These are phyloP conservation scores for Fusarium annulatum DNA, from an alignment of 2,329 filamentous ascomycete genomes.

Conservation along the genomic window DNA sequence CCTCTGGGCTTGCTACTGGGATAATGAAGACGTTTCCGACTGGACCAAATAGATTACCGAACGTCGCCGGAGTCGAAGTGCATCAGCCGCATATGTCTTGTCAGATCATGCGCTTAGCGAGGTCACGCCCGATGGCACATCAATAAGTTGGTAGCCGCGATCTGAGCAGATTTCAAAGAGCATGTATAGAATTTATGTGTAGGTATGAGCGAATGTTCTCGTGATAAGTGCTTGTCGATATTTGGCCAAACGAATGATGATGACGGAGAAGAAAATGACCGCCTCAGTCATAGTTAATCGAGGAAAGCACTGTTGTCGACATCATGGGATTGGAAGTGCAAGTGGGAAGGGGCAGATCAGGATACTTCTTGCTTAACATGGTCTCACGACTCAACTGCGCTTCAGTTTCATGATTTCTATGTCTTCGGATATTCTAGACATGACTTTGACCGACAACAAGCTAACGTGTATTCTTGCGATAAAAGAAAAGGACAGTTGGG, in stretches of 20 bases:
- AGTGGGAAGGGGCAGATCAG: neutral
- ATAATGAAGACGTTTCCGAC: constrained; percentile 34
- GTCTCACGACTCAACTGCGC: neutral
- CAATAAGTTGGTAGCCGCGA: constrained; percentile 72
- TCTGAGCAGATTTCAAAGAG: constrained; percentile 72
- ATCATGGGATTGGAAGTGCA: neutral
- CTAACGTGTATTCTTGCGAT: neutral
- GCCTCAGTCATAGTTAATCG: too few relatives aligned
- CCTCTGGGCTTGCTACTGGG: constrained; percentile 37
- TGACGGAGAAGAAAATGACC: neutral
- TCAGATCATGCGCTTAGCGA: constrained; percentile 64
- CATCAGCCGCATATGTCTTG: constrained; percentile 61
- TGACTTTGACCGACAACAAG: neutral
- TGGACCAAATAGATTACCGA: constrained; percentile 40
- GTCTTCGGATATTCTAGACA: neutral
- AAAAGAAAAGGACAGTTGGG: neutral
- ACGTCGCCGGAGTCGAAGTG: constrained; percentile 66
- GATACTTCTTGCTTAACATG: neutral
- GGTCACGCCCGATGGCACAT: constrained; percentile 71
- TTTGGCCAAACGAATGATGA: neutral
- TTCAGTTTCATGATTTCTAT: neutral
- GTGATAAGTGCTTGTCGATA: neutral
- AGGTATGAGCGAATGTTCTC: constrained; percentile 3
- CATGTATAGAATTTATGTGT: neutral
- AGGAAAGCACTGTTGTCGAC: neutral